Conservation (phyloP, 805 yeast genomes). For the Danielia oregonensis region DNA sequence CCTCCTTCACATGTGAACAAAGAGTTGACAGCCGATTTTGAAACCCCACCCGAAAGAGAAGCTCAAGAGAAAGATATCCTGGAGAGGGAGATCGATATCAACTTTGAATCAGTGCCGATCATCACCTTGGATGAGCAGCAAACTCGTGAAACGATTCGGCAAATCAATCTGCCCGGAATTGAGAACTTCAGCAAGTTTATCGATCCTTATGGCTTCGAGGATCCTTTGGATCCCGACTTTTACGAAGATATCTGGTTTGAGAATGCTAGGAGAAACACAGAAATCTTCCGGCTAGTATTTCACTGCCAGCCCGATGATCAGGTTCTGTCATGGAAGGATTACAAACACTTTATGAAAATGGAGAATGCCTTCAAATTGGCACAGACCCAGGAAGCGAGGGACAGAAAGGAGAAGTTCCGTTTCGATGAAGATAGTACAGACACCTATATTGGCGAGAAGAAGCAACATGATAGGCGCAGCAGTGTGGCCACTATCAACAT, state of each 20-base stretch:
- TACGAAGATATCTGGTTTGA: slow-evolving; percentile 84
- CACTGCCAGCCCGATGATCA: slow-evolving; percentile 93
- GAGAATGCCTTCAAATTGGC: slow-evolving; percentile 51
- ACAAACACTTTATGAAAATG: slow-evolving; percentile 64
- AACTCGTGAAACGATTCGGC: slow-evolving; percentile 36
- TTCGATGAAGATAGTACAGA: slow-evolving; percentile 13
- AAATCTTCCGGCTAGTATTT: slow-evolving; percentile 77
- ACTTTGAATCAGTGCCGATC: slow-evolving; percentile 18
- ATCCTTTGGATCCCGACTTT: slow-evolving; percentile 79
- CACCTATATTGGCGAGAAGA: slow-evolving; percentile 3
- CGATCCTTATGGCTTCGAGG: slow-evolving; percentile 86
- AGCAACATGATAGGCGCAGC: slow-evolving; percentile 8
- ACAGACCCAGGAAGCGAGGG: slow-evolving; percentile 33
- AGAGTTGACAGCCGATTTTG: background rate
- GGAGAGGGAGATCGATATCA: background rate
- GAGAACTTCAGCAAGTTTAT: slow-evolving; percentile 46
- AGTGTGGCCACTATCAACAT: slow-evolving; percentile 26
- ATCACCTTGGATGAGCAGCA: slow-evolving; percentile 43
- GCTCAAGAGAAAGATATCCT: background rate
- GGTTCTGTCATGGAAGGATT: slow-evolving; percentile 88
- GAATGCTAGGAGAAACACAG: slow-evolving; percentile 79
- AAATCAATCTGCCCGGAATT: slow-evolving; percentile 35
- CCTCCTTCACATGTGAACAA: background rate
- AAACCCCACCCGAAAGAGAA: background rate
- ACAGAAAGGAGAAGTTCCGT: slow-evolving; percentile 18